Evolutionary conservation across 139 green algal genomes (phyloP).

Genomic region (Desmodesmus armatus): DNA sequence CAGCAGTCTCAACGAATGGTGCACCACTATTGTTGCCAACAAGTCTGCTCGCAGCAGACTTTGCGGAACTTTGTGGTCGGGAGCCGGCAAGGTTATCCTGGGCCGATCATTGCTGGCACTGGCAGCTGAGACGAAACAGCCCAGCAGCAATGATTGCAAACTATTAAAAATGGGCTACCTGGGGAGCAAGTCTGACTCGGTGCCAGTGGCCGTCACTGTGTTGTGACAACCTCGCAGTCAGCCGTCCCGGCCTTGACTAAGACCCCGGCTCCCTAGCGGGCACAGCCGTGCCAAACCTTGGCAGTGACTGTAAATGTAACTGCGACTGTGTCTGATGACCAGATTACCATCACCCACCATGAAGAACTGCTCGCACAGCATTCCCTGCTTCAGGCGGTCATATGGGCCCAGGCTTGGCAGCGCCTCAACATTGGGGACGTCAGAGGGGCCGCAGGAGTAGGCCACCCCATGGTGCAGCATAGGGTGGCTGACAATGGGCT

Average conservation of each 20-base stretch:
- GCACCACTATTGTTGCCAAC: neutral
- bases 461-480: constrained; percentile 34
- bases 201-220: too few species aligned
- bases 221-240: too few species aligned
- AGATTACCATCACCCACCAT: neutral
- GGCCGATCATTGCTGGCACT: neutral
- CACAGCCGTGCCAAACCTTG: neutral
- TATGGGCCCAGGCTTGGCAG: neutral
- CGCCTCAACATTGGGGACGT: neutral
- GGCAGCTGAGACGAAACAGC: neutral
- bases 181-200: neutral
- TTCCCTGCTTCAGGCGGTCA: constrained; percentile 14
- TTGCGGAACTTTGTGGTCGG: neutral
- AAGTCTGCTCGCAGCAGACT: neutral
- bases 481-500: neutral
- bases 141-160: too few species aligned
- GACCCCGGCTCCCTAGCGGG: too few species aligned
- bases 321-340: neutral
- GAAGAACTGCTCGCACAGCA: constrained; percentile 40
- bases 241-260: too few species aligned
- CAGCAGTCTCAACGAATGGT: too few species aligned
- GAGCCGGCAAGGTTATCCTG: neutral
- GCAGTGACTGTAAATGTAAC: neutral
- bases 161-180: neutral
- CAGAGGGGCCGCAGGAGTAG: constrained; percentile 8